A percentile compares a stretch with the other conserved stretches of the same genome.
phyloP scores from a whole-genome alignment of 768 basidiomycete species.

The Lactifluus piperatus region DNA sequence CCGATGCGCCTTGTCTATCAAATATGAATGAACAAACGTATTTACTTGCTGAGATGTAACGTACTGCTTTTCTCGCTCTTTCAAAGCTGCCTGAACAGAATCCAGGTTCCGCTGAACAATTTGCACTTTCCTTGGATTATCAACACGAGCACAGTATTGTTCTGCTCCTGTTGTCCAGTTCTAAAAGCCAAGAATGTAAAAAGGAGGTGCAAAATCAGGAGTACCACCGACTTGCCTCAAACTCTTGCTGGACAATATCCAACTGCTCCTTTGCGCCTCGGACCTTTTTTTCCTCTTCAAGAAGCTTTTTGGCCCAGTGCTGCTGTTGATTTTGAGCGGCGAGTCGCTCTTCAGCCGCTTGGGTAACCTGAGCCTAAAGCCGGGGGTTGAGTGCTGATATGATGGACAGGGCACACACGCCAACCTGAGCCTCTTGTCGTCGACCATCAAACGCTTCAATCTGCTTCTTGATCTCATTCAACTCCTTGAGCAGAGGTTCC shows the following conservation, averaged over 20 bases:
- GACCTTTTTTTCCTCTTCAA: constrained; percentile 40
- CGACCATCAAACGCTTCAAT: constrained; percentile 44
- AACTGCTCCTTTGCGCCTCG: constrained; percentile 37
- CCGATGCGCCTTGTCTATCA: constrained; percentile 60
- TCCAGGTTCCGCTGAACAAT: constrained; percentile 54
- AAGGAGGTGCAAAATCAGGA: not conserved
- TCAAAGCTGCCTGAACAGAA: constrained; percentile 53
- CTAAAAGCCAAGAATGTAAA: constrained; percentile 26
- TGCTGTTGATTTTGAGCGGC: constrained; percentile 39
- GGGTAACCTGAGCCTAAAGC: constrained; percentile 40
- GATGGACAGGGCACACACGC: constrained; percentile 18
- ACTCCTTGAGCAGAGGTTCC: constrained; percentile 33
- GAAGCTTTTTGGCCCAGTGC: constrained; percentile 46
- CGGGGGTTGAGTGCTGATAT: not conserved
- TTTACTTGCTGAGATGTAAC: constrained; percentile 18
- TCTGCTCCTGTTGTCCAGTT: constrained; percentile 58
- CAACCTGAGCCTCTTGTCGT: constrained; percentile 38
- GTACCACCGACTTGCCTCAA: constrained; percentile 37
- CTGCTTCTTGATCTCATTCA: constrained; percentile 38
- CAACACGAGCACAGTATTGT: constrained; percentile 49
- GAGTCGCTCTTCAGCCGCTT: constrained; percentile 41
- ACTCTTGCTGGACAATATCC: constrained; percentile 51
- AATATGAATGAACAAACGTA: not conserved
- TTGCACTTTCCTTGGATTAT: constrained; percentile 48
- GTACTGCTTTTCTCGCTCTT: constrained; percentile 57